Conservation (phyloP, 2,329 filamentous ascomycete genomes). For the Fusarium foetens region DNA sequence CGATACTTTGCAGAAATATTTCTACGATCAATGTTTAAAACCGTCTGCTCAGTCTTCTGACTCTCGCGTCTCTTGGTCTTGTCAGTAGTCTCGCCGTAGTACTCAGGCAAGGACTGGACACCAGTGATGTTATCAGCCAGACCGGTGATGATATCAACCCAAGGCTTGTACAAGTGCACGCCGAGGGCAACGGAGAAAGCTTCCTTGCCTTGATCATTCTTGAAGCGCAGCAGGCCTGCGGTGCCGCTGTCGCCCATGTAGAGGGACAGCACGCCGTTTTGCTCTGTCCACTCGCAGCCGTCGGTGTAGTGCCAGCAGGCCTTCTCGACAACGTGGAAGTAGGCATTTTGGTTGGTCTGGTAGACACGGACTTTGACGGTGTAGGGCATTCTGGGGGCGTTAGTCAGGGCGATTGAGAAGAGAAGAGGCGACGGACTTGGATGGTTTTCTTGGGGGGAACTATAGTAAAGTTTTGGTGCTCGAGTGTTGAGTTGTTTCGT, state of each 20-base stretch:
- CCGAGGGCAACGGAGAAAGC: conserved; percentile 35
- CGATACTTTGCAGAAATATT: conserved; percentile 28
- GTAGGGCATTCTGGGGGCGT: conserved; percentile 30
- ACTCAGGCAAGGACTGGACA: conserved; percentile 34
- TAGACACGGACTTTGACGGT: conserved; percentile 37
- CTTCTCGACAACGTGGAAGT: conserved; percentile 32
- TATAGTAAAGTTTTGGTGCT: background rate
- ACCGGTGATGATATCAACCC: conserved; percentile 33
- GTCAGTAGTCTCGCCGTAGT: conserved; percentile 26
- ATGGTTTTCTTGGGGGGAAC: background rate
- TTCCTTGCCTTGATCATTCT: conserved; percentile 34
- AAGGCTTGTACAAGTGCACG: conserved; percentile 37
- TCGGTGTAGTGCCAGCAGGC: conserved; percentile 38
- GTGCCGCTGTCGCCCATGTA: conserved; percentile 35
- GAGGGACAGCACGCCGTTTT: conserved; percentile 15
- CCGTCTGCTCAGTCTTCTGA: conserved; percentile 25
- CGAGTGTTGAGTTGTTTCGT: background rate
- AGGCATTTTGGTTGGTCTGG: conserved; percentile 36
- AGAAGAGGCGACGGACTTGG: background rate
- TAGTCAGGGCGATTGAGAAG: fast-evolving
- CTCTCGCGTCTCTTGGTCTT: conserved; percentile 14
- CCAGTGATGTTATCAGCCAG: conserved; percentile 29
- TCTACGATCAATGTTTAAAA: conserved; percentile 31
- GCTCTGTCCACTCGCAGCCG: conserved; percentile 23
- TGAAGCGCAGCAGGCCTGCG: conserved; percentile 36